These are phyloP conservation scores for Aphanomyces cochlioides DNA, from an alignment of 352 stramenopile genomes.

Conservation along the genomic window DNA sequence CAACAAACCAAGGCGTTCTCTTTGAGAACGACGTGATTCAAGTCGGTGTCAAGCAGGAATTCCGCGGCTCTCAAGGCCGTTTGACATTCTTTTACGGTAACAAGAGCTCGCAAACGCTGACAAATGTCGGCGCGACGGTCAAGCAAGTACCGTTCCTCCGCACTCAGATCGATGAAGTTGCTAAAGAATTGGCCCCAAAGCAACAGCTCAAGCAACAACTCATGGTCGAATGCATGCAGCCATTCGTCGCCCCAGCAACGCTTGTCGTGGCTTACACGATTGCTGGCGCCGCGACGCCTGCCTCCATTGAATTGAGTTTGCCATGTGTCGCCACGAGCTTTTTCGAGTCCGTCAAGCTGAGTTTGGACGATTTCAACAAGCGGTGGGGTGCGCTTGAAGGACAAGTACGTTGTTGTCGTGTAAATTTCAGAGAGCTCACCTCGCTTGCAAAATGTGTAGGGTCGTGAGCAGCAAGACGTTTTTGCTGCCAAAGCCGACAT, in stretches of 20 bases:
- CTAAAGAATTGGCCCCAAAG: constrained; percentile 70
- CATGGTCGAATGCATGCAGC: constrained; percentile 89
- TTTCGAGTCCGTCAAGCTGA: constrained; percentile 89
- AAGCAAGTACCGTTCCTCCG: constrained; percentile 46
- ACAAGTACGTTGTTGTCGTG: constrained; percentile 39
- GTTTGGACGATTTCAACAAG: constrained; percentile 90
- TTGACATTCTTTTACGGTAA: constrained; percentile 97
- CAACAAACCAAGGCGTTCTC: constrained; percentile 88
- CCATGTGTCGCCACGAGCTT: constrained; percentile 89
- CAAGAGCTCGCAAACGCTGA: constrained; percentile 76
- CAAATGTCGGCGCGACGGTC: constrained; percentile 81
- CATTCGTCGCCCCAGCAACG: constrained; percentile 85
- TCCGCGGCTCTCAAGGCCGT: constrained; percentile 88
- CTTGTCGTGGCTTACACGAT: constrained; percentile 86
- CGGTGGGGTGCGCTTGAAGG: constrained; percentile 89
- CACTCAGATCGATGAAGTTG: constrained; percentile 65
- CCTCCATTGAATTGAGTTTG: constrained; percentile 64
- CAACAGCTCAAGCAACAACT: constrained; percentile 92
- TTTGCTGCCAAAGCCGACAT: constrained; percentile 84
- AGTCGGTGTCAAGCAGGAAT: constrained; percentile 95
- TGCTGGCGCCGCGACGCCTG: constrained; percentile 46
- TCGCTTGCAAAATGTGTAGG: constrained; percentile 11
- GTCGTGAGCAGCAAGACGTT: constrained; percentile 91
- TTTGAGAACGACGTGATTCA: constrained; percentile 92
- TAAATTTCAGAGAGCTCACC: not conserved